A percentile compares a stretch with the other conserved stretches of the same genome.
Evolutionary conservation across 306 rosid species (phyloP).

Genomic region (Ochetophila trinervis): DNA sequence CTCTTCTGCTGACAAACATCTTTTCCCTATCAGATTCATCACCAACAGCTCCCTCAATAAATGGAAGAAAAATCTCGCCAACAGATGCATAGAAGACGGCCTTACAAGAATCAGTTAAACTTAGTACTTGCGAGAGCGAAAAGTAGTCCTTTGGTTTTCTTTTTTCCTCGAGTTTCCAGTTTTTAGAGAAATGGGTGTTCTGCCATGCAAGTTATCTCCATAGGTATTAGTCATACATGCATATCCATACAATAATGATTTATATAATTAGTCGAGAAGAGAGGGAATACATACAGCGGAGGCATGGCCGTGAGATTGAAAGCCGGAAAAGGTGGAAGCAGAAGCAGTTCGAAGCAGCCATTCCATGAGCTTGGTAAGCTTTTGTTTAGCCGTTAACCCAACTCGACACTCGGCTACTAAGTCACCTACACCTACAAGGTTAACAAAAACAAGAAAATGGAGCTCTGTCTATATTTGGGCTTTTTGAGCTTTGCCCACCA

Average conservation of each 20-base stretch:
- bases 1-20: constrained; percentile 57
- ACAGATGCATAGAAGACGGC: constrained; percentile 55
- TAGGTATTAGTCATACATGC: not conserved
- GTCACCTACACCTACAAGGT: constrained; percentile 52
- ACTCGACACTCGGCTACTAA: constrained; percentile 48
- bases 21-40: constrained; percentile 48
- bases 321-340: constrained; percentile 35
- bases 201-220: constrained; percentile 25
- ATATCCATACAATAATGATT: too few relatives aligned
- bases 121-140: constrained; percentile 49
- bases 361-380: constrained; percentile 58
- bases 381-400: constrained; percentile 53
- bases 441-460: not conserved
- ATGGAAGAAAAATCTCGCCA: constrained; percentile 55
- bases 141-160: constrained; percentile 36
- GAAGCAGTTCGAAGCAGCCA: constrained; percentile 64
- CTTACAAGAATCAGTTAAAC: constrained; percentile 43
- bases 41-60: not conserved
- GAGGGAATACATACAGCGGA: constrained; percentile 32
- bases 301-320: constrained; percentile 26
- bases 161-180: constrained; percentile 66
- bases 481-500: too few relatives aligned
- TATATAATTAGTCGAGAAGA: not conserved
- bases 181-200: constrained; percentile 32
- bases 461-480: not conserved